Conservation (phyloP, 2,329 filamentous ascomycete genomes). For the Xylaria sp. region DNA sequence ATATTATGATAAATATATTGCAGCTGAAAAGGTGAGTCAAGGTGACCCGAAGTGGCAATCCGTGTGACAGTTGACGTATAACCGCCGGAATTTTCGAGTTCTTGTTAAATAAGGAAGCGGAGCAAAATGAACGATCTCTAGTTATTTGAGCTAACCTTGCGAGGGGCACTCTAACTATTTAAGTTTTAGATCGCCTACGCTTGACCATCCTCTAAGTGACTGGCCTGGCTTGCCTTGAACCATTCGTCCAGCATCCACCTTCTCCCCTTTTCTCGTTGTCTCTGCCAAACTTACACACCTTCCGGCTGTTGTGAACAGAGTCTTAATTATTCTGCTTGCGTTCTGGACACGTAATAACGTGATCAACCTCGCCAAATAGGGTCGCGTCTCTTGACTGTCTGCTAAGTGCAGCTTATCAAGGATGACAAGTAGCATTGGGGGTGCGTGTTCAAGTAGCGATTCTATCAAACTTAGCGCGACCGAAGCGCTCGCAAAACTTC, state of each 20-base stretch:
- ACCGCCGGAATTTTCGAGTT: too few relatives aligned
- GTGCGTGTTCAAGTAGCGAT: background rate
- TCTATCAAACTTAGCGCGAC: background rate
- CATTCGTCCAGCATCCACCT: background rate
- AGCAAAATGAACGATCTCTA: too few relatives aligned
- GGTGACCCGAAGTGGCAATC: too few relatives aligned
- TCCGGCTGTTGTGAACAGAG: background rate
- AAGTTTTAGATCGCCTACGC: background rate
- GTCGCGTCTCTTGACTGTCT: background rate
- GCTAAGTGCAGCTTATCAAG: background rate
- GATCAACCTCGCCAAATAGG: background rate
- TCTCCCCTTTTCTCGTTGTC: background rate
- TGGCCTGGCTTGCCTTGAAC: background rate
- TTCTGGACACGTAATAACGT: background rate
- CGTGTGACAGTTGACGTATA: too few relatives aligned
- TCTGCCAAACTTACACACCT: background rate
- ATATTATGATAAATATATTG: too few relatives aligned
- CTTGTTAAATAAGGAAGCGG: too few relatives aligned
- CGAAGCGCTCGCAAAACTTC: background rate
- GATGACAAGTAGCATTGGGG: background rate
- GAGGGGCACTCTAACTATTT: too few relatives aligned
- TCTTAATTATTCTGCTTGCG: background rate
- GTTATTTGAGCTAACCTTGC: too few relatives aligned
- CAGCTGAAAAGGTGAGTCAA: too few relatives aligned
- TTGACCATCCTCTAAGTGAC: background rate